Conservation (phyloP, 306 rosid species). For the Canavalia ensiformis region DNA sequence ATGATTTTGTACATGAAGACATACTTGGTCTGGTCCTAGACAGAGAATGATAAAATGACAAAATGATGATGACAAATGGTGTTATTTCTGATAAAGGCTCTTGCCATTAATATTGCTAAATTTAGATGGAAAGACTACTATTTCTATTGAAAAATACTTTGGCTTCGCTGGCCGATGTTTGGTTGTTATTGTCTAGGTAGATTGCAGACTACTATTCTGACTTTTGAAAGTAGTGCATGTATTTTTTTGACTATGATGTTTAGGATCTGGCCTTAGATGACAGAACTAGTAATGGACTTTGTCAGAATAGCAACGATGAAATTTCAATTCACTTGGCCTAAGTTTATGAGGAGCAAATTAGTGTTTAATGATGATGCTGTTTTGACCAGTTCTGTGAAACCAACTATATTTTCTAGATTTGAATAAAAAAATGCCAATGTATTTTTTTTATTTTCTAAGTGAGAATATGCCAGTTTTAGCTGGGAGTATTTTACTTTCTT, state of each 20-base stretch:
- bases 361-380: slow-evolving; percentile 3
- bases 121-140: slow-evolving; percentile 3
- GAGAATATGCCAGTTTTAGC: slow-evolving; percentile 2
- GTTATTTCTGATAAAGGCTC: slow-evolving; percentile 8
- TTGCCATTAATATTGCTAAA: background rate
- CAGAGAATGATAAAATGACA: slow-evolving; percentile 6
- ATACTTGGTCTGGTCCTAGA: slow-evolving; percentile 25
- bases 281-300: background rate
- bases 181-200: background rate
- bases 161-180: background rate
- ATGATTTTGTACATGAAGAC: slow-evolving; percentile 2
- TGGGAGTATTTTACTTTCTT: slow-evolving; percentile 8
- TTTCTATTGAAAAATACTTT: slow-evolving; percentile 28
- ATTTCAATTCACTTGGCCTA: slow-evolving; percentile 24
- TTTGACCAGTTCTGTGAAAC: background rate
- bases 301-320: background rate
- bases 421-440: background rate
- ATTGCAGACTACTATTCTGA: background rate
- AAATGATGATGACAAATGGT: background rate
- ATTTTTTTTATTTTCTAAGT: background rate
- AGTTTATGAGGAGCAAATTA: slow-evolving; percentile 24
- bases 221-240: slow-evolving; percentile 26
- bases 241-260: background rate
- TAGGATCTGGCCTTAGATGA: slow-evolving; percentile 22
- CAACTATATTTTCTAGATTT: background rate